Base-by-base conservation (phyloP, 1,139 yeast species). In the Pichia sp. region DNA sequence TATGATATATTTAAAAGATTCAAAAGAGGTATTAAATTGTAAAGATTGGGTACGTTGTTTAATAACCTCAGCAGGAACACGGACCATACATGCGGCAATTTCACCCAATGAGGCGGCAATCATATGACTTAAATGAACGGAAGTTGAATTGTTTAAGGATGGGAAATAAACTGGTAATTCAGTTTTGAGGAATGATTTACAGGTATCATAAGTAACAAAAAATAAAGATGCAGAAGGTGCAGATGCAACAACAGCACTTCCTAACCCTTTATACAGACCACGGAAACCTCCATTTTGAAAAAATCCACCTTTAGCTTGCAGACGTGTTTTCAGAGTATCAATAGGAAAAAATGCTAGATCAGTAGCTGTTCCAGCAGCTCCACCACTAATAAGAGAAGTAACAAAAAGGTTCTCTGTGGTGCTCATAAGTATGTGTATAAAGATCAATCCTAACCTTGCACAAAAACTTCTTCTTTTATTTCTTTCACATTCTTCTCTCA, bases 1-100 rank as follows among this genome's bases (percentile, higher is more conserved):
- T 33, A 86, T 61, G 46, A 87, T 73, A 37, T 71, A 62, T 54
- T 72, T 74, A 49, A 89, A 73, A 4, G 93, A 78, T 56, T 76
- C 78, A 46, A 78, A 69, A 0, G 95, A 79, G 0, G 82, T 68
- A 35, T 64, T 64, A 21, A 72, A 68, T 41, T 74, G 74, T 28
- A 76, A 72, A 0, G 96, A 83, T 60, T 91, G 99, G 0, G 97
- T 85, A 45, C 97, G 70, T 62, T 91, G 98, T 61, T 93, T 91
- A 56, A 91, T 78, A 27, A 91, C 95, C 57, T 91, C 99, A 0
- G 95, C 95, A 0, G 99, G 99, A 0, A 93, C 98, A 45, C 99
- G 70, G 1, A 91, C 93, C 42, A 83, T 63, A 58, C 99, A 91
- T 0, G 98, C 98, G 2, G 93, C 83, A 9, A 89, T 68, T 59